Base-by-base conservation (phyloP, 805 yeast genomes). In the Nakazawaea ambrosiae region DNA sequence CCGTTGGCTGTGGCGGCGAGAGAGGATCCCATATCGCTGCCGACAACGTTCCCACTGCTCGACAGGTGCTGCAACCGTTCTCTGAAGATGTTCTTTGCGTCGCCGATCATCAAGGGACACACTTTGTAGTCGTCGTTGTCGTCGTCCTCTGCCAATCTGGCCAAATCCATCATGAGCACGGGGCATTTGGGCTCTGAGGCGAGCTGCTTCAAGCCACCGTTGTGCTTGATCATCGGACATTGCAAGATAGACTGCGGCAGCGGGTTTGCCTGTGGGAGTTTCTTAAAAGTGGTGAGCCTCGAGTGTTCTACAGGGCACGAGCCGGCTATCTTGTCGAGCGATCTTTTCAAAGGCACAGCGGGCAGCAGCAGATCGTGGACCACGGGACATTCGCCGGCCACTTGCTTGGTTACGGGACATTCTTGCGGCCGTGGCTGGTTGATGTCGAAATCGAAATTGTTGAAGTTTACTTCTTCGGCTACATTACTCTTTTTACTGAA, bases 91-190 rank as follows among this genome's bases (percentile, higher is more conserved):
- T 58, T 58, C 29, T 62, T 50, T 3, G 65, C 66, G 45, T 66
- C 71, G 32, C 69, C 69, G 30, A 65, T 58, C 70, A 66, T 66
- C 43, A 66, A 43, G 1, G 72, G 72, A 41, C 70, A 66, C 5
- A 65, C 68, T 41, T 61, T 64, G 2, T 60, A 59, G 22, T 60
- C 65, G 20, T 51, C 57, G 27, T 33, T 36, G 17, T 37, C 45
- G 20, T 41, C 39, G 16, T 41, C 38, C 25, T 41, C 41, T 5
- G 41, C 36, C 11, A 33, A 31, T 34, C 31, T 37, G 17, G 29
- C 30, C 20, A 30, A 34, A 31, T 38, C 42, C n/a, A 40, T 27
- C 11, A 8, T 19, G 17, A 36, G 20, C 40, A 40, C 25, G 5
- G 43, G 43, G 23, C 43, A 40, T 26, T 24, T 36, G 10, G 36